Evolutionary conservation across 2,329 filamentous ascomycete species (phyloP).

Genomic region (Fusarium mangiferae): DNA sequence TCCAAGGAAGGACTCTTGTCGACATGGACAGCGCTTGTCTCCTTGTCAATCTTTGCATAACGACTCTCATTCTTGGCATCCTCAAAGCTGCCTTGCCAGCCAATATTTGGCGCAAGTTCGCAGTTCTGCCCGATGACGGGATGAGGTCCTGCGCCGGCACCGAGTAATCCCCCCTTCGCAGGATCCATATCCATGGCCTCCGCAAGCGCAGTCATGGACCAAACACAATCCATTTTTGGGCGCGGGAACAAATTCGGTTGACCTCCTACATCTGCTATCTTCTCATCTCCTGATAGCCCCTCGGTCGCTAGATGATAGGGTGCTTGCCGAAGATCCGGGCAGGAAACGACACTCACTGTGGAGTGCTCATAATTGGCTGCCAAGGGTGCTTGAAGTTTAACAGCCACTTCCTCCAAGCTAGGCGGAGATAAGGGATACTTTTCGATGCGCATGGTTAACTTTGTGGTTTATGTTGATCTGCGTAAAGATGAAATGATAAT

Average conservation of each 20-base stretch:
- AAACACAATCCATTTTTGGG: neutral
- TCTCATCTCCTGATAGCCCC: neutral
- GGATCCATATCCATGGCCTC: neutral
- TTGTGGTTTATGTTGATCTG: neutral
- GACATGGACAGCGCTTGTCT: conserved; percentile 35
- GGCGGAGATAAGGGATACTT: conserved; percentile 40
- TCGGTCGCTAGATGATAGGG: neutral
- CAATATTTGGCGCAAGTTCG: neutral
- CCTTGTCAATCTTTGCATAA: conserved; percentile 40
- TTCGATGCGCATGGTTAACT: neutral
- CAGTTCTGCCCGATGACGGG: neutral
- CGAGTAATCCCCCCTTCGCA: neutral
- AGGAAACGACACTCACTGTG: neutral
- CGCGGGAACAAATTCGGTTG: neutral
- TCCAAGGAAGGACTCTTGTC: conserved; percentile 43
- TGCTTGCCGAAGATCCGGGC: neutral
- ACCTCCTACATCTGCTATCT: neutral
- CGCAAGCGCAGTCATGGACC: conserved; percentile 30
- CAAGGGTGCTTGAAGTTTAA: conserved; percentile 14
- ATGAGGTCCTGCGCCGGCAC: neutral
- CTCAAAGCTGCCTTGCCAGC: neutral
- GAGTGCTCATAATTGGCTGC: neutral
- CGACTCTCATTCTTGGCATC: neutral
- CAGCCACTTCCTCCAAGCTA: conserved; percentile 33
- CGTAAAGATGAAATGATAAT: neutral